phyloP scores from a whole-genome alignment of 2,329 filamentous ascomycete genomes.

The Diplodia intermedia region DNA sequence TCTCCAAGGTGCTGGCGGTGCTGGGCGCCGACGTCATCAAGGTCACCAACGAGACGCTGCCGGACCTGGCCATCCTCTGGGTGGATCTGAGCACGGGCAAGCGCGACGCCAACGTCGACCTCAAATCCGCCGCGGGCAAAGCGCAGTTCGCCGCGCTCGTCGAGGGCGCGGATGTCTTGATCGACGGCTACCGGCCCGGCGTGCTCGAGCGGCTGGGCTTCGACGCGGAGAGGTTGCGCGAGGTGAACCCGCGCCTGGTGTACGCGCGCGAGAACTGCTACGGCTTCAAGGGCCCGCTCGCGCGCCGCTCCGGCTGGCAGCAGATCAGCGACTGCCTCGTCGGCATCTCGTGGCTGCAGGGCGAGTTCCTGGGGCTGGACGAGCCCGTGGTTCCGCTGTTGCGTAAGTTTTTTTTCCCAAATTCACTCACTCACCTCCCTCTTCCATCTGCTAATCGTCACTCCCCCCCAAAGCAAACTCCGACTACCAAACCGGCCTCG shows the following conservation, averaged over 20 bases:
- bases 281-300: conserved; percentile 59
- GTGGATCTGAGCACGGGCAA: conserved; percentile 61
- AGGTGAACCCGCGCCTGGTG: conserved; percentile 47
- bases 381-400: conserved; percentile 31
- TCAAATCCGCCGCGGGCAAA: conserved; percentile 50
- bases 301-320: conserved; percentile 59
- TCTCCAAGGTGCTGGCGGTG: conserved; percentile 54
- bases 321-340: conserved; percentile 51
- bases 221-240: conserved; percentile 50
- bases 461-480: conserved; percentile 13
- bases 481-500: conserved; percentile 49
- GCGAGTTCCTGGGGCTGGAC: conserved; percentile 23
- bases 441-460: neutral
- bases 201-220: conserved; percentile 58
- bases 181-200: conserved; percentile 59
- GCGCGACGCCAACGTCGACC: conserved; percentile 55
- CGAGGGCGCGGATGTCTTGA: conserved; percentile 58
- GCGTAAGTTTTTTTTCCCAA: conserved; percentile 12
- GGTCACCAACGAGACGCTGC: conserved; percentile 50
- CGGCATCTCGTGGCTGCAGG: conserved; percentile 28
- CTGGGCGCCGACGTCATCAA: conserved; percentile 58
- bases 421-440: neutral
- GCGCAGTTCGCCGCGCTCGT: conserved; percentile 52
- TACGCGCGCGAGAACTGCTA: conserved; percentile 62
- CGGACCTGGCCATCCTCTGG: conserved; percentile 52